Base-by-base conservation (phyloP, 2,329 filamentous ascomycete genomes). In the Diaporthe vexans region DNA sequence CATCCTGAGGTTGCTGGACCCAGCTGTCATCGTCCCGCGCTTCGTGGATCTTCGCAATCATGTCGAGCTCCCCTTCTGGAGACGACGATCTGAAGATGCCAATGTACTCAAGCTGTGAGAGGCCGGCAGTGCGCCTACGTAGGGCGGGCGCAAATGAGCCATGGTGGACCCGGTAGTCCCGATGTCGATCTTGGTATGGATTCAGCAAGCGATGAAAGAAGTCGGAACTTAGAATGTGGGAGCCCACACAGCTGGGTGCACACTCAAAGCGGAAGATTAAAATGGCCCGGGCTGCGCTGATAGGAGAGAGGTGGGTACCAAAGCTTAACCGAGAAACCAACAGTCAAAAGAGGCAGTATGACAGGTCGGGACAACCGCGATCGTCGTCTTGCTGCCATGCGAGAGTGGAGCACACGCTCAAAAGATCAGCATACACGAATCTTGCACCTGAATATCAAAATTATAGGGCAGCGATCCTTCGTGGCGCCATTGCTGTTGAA, bases 1-100 rank as follows among this genome's bases (percentile, higher is more conserved):
- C 52, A 13, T 37, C 63, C 37, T 40, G 63, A 68, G 63, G 33
- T 29, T 35, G 63, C 48, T 40, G 48, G 63, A 33, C 63, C 40
- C 48, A 40, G 29, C 63, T 54, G 48, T 68, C 63, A 54, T 54
- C n/a, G 46, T 54, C 0, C 8, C n/a, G 33, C 17, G 48, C 21
- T 54, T 40, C 63, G 48, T 54, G 46, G 33, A 52, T 52, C 63
- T 67, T 37, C 46, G 63, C 63, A 67, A 67, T 13, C 46, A 67
- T 67, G 46, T 37, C n/a, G 7, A 21, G 48, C 29, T 68, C 48
- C 46, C 63, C 63, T 68, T 40, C 37, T 68, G 13, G 48, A 52
- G 58, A 52, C n/a, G 63, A 21, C 48, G 67, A 58, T 58, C 67
- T 72, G 70, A 72, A 63, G 57, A 56, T 72, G 33, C 70, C 70